Conservation (phyloP, 208 protist species). For the Zelonia costaricensis region DNA sequence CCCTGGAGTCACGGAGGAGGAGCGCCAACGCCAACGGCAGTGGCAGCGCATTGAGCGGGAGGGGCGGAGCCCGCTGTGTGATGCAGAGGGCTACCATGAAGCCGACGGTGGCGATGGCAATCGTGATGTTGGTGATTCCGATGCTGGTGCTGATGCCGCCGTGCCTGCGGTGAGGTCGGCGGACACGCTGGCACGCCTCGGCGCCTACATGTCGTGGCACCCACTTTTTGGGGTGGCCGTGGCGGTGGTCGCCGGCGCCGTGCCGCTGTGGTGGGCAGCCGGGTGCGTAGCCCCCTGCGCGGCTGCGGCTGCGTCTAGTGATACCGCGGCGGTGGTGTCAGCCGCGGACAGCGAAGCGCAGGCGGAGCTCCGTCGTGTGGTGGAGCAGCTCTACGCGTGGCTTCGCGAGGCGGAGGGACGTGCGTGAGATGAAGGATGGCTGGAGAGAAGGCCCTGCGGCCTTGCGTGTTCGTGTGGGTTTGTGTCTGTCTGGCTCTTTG, state of each 20-base stretch:
- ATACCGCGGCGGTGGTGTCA: neutral
- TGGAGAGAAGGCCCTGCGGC: neutral
- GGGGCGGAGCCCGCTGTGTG: too few relatives aligned
- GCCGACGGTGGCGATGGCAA: neutral
- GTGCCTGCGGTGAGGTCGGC: too few relatives aligned
- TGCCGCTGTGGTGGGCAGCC: constrained; percentile 32
- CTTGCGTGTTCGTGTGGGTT: neutral
- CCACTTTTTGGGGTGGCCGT: constrained; percentile 49
- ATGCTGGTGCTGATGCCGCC: too few relatives aligned
- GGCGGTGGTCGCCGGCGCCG: constrained; percentile 25
- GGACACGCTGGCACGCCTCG: neutral
- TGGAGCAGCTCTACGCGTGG: constrained; percentile 1
- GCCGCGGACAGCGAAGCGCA: constrained; percentile 7
- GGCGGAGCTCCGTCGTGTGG: constrained; percentile 7
- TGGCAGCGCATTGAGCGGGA: too few relatives aligned
- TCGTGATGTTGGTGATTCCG: neutral
- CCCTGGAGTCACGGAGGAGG: too few relatives aligned
- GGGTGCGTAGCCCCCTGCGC: constrained; percentile 15
- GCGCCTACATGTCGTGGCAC: constrained; percentile 21
- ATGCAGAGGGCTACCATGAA: too few relatives aligned
- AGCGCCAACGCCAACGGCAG: too few relatives aligned
- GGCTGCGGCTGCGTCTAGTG: neutral
- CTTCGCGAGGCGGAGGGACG: constrained; percentile 4
- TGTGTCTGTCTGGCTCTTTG: neutral
- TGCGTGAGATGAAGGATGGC: neutral